Evolutionary conservation across 208 protist genomes (phyloP).

Genomic region (Zelonia costaricensis): DNA sequence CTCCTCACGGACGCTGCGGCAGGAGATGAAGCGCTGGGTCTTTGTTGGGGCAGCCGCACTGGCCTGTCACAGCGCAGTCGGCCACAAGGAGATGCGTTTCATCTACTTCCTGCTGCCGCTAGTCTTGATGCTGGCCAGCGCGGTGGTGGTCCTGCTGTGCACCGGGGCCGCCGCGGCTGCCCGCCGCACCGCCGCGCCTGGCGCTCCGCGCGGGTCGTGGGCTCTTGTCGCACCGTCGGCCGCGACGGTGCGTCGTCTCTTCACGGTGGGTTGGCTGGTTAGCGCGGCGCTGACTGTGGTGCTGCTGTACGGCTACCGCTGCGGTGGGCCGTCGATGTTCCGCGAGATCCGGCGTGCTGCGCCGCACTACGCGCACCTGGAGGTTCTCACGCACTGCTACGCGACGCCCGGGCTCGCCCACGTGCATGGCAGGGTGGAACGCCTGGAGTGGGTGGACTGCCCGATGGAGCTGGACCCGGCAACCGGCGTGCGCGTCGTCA

Average conservation of each 20-base stretch:
- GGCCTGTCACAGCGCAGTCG: slow-evolving; percentile 70
- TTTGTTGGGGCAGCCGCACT: slow-evolving; percentile 24
- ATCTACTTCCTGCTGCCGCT: slow-evolving; percentile 62
- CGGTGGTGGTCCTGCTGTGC: slow-evolving; percentile 37
- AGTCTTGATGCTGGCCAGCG: slow-evolving; percentile 41
- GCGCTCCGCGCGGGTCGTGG: not conserved
- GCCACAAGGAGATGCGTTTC: slow-evolving; percentile 96
- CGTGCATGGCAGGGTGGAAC: slow-evolving; percentile 67
- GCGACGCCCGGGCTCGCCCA: slow-evolving; percentile 68
- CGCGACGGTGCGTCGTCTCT: slow-evolving; percentile 2
- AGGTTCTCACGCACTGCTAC: slow-evolving; percentile 75
- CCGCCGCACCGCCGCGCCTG: not conserved
- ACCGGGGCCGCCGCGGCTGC: not conserved
- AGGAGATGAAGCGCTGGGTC: slow-evolving; percentile 17
- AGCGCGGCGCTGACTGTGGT: slow-evolving; percentile 44
- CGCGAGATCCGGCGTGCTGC: slow-evolving; percentile 39
- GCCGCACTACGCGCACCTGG: slow-evolving; percentile 33
- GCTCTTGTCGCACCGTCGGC: not conserved
- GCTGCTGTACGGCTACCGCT: slow-evolving; percentile 48
- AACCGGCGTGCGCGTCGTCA: slow-evolving; percentile 33
- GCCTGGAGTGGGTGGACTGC: slow-evolving; percentile 59
- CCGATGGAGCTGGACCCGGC: slow-evolving; percentile 36
- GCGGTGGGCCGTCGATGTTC: slow-evolving; percentile 47
- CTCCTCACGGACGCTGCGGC: slow-evolving; percentile 5
- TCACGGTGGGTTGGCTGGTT: slow-evolving; percentile 22